phyloP scores from a whole-genome alignment of 345 rosid genomes.

The Erysimum cheiranthoides region DNA sequence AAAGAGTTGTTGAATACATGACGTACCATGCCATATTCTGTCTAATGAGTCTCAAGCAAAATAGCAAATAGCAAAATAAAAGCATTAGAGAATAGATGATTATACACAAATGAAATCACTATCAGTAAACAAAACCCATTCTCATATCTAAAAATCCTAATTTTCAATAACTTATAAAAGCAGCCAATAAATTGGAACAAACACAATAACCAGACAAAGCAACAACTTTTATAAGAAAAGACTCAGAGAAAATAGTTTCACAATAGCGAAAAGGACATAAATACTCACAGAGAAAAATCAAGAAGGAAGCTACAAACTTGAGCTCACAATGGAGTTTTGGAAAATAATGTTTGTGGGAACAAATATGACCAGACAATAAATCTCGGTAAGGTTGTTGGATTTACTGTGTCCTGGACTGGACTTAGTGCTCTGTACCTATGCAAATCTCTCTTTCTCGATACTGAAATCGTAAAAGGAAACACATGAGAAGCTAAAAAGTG shows the following conservation, averaged over 20 bases:
- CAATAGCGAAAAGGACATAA: neutral
- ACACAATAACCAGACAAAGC: constrained; percentile 10
- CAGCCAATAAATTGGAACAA: constrained; percentile 12
- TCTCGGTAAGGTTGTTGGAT: constrained; percentile 31
- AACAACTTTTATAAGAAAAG: neutral
- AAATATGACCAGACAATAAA: constrained; percentile 32
- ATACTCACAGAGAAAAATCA: constrained; percentile 23
- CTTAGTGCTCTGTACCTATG: constrained; percentile 32
- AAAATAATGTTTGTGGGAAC: neutral
- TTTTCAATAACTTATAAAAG: constrained; percentile 8
- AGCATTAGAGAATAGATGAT: too few species aligned
- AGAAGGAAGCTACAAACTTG: constrained; percentile 28
- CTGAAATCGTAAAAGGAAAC: constrained; percentile 17
- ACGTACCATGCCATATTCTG: too few species aligned
- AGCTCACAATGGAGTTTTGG: constrained; percentile 28
- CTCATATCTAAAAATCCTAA: neutral
- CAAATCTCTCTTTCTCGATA: constrained; percentile 7
- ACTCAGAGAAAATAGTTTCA: neutral
- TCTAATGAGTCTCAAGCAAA: too few species aligned
- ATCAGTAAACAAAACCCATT: neutral
- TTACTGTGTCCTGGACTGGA: constrained; percentile 27
- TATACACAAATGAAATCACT: too few species aligned
- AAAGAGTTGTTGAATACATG: too few species aligned
- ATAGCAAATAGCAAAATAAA: too few species aligned
- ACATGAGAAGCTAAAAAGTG: constrained; percentile 30